Percentiles rank a stretch among this genome's conserved stretches.
phyloP scores from a whole-genome alignment of 1,284 basidiomycete genomes.

The Hemileia vastatrix region DNA sequence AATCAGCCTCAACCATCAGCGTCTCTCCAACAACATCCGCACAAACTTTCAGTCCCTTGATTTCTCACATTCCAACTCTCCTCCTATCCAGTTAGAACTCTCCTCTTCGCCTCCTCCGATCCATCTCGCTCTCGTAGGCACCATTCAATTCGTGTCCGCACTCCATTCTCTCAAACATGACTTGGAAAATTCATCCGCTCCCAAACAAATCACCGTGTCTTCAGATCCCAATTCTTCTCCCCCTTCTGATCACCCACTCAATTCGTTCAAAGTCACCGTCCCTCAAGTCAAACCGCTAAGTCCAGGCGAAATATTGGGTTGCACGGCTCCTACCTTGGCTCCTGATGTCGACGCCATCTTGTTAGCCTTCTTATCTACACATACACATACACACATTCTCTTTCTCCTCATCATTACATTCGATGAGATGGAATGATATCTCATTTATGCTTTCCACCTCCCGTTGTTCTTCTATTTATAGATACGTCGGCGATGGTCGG shows the following conservation, averaged over 20 bases:
- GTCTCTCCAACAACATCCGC: conserved; percentile 72
- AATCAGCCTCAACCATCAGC: conserved; percentile 78
- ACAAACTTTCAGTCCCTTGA: conserved; percentile 57
- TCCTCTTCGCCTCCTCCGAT: conserved; percentile 18
- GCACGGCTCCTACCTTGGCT: conserved; percentile 74
- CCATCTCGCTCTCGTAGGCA: conserved; percentile 72
- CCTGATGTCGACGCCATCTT: conserved; percentile 71
- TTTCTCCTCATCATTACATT: too few relatives aligned
- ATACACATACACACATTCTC: too few relatives aligned
- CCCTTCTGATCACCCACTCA: background rate
- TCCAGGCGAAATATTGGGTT: conserved; percentile 93
- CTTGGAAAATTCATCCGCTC: conserved; percentile 45
- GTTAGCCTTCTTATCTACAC: conserved; percentile 51
- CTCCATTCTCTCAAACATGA: conserved; percentile 75
- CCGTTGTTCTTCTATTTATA: conserved; percentile 39
- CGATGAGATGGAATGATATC: background rate
- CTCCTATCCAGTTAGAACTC: background rate
- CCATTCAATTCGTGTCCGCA: conserved; percentile 88
- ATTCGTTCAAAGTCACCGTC: conserved; percentile 69
- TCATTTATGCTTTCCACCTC: background rate
- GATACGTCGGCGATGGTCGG: conserved; percentile 93
- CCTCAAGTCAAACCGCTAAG: conserved; percentile 88
- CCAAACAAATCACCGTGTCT: conserved; percentile 26
- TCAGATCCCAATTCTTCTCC: conserved; percentile 9
- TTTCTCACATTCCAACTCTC: background rate